phyloP scores from a whole-genome alignment of 192 early-diverging fungal genomes.

The Coemansia sp. region DNA sequence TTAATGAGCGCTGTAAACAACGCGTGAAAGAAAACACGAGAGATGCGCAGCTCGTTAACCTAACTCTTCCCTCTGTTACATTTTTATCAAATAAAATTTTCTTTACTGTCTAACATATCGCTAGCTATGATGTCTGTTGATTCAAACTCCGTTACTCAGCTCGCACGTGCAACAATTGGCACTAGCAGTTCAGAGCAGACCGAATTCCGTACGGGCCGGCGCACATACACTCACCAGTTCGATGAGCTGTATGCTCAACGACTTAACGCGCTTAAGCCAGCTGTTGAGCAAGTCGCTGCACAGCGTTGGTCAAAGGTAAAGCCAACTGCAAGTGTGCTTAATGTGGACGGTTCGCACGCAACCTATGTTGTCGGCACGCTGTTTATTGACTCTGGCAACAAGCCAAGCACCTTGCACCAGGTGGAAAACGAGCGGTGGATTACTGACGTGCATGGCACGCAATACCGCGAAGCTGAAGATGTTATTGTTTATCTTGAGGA shows the following conservation, averaged over 20 bases:
- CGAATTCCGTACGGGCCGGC: slow-evolving; percentile 59
- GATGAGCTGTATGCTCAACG: slow-evolving; percentile 82
- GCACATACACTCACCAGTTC: slow-evolving; percentile 78
- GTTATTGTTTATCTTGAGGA: slow-evolving; percentile 73
- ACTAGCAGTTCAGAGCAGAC: background rate
- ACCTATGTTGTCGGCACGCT: slow-evolving; percentile 85
- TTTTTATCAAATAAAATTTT: background rate
- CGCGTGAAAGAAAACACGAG: background rate
- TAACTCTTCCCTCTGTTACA: background rate
- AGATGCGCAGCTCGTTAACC: background rate
- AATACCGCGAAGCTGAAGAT: slow-evolving; percentile 67
- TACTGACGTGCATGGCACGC: slow-evolving; percentile 55
- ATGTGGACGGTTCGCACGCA: slow-evolving; percentile 61
- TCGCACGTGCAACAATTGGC: background rate
- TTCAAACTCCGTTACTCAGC: background rate
- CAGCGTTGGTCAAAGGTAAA: slow-evolving; percentile 22
- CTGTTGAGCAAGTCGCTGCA: slow-evolving; percentile 54
- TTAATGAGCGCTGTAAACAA: background rate
- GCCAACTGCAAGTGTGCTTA: slow-evolving; percentile 65
- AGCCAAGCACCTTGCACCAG: slow-evolving; percentile 90
- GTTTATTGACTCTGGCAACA: slow-evolving; percentile 80
- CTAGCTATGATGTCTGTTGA: background rate
- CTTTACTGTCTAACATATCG: background rate
- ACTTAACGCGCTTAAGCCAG: slow-evolving; percentile 62
- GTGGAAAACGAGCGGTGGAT: slow-evolving; percentile 80